Base-by-base conservation (phyloP, 164 flowering plant genomes). In the Tetrastigma voinierianum region DNA sequence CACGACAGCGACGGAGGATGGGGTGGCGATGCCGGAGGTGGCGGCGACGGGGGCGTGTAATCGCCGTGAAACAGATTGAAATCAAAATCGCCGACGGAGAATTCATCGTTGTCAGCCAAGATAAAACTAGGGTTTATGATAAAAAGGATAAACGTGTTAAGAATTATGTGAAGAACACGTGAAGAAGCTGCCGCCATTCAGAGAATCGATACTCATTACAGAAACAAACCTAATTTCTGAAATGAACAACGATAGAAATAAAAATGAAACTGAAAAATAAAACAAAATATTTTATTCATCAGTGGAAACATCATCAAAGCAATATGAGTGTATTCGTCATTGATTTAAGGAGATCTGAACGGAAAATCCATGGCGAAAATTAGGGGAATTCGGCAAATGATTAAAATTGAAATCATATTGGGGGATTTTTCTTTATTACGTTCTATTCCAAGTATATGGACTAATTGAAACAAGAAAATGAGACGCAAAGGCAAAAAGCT, bases 11-110 rank as follows among this genome's bases (percentile, higher is more conserved):
- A 64, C n/a, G 93, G 86, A 1, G 80, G 83, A 19, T 72, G 80
- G 1, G 88, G 86, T 44, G 84, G 82, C 32, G 78, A 55, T 9
- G 84, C 48, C 3, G 89, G 88, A 1, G 87, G 84, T 0, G 91
- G 84, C 0, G 92, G 89, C 10, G 90, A 64, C 9, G 93, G 92
- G 13, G 97, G 90, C 4, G 85, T 68, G 70, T 89, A 88, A 75
- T 87, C 93, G 0, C 83, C 80, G 11, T 75, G 82, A 65, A 81
- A 75, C 14, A 51, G 45, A 19, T 74, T 66, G 57, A 63, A 52
- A 12, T 66, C 82, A 32, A 51, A 15, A 25, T 61, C 78, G 46
- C 70, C n/a, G 18, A 74, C 55, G 14, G 86, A 78, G 64, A 78
- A 76, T 19, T 80, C 79, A 49, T 74, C 78, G 19, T 56, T 49